phyloP scores from a whole-genome alignment of 139 green algal species.

The Tetradesmus obliquus region DNA sequence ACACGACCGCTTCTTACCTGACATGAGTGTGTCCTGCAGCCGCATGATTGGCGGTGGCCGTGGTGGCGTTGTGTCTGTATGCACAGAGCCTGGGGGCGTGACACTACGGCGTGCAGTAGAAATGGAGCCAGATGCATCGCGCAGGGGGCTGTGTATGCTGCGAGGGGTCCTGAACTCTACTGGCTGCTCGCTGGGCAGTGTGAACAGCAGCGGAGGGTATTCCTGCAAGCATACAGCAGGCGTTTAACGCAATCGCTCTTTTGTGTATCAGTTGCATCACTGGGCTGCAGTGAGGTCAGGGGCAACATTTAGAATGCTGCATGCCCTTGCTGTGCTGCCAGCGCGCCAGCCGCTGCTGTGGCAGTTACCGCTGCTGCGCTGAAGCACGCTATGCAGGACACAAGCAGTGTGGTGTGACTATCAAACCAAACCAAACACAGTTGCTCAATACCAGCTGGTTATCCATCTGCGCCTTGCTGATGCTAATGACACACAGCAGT shows the following conservation, averaged over 20 bases:
- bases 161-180: neutral
- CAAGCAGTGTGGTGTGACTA: neutral
- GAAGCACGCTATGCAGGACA: neutral
- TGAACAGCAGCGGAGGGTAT: conserved; percentile 47
- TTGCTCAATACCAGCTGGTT: neutral
- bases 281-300: neutral
- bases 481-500: neutral
- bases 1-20: too few relatives aligned
- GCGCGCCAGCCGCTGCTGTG: neutral
- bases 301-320: neutral
- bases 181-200: conserved; percentile 37
- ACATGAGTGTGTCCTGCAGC: conserved; percentile 45
- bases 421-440: neutral
- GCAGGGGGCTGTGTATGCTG: conserved; percentile 39
- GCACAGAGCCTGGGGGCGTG: conserved; percentile 44
- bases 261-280: neutral
- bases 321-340: neutral
- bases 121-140: conserved; percentile 50
- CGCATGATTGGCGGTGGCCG: conserved; percentile 52
- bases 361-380: neutral
- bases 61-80: conserved; percentile 55
- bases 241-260: neutral
- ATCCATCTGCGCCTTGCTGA: neutral
- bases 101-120: conserved; percentile 38
- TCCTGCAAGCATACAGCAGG: neutral